phyloP scores from a whole-genome alignment of 305 asterid species.

The Stenogyne calaminthoides region DNA sequence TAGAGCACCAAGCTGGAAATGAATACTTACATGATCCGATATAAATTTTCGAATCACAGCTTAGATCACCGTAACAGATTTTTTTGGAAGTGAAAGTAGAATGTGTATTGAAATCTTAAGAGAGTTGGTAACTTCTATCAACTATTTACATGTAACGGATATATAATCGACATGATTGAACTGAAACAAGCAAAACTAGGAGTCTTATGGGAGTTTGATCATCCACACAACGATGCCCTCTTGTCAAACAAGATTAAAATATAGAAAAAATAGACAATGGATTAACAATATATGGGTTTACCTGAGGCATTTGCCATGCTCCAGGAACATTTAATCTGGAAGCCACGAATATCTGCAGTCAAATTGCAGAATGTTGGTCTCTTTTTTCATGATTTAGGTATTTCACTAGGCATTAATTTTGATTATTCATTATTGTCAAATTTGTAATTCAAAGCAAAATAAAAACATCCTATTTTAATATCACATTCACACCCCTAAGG shows the following conservation, averaged over 20 bases:
- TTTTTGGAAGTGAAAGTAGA: too few relatives aligned
- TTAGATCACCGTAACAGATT: background rate
- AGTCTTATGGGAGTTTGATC: background rate
- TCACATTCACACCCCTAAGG: background rate
- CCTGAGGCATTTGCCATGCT: slow-evolving; percentile 99
- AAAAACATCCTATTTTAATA: background rate
- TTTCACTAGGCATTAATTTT: background rate
- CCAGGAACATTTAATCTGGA: slow-evolving; percentile 90
- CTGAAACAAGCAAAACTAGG: background rate
- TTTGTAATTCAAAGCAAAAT: background rate
- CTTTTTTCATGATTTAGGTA: background rate
- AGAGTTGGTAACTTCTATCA: background rate
- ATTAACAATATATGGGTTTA: slow-evolving; percentile 23
- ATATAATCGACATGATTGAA: background rate
- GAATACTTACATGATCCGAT: too few relatives aligned
- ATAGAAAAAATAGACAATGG: background rate
- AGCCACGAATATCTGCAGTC: slow-evolving; percentile 81
- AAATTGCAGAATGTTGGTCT: slow-evolving; percentile 24
- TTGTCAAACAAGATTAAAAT: background rate
- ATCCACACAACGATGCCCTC: background rate
- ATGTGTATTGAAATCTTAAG: background rate
- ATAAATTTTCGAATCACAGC: too few relatives aligned
- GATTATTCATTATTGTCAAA: background rate
- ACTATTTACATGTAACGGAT: background rate
- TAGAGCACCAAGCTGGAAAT: background rate